Evolutionary conservation across 2,329 filamentous ascomycete genomes (phyloP).

Genomic region (Ophiocordyceps camponoti-rufipedis): DNA sequence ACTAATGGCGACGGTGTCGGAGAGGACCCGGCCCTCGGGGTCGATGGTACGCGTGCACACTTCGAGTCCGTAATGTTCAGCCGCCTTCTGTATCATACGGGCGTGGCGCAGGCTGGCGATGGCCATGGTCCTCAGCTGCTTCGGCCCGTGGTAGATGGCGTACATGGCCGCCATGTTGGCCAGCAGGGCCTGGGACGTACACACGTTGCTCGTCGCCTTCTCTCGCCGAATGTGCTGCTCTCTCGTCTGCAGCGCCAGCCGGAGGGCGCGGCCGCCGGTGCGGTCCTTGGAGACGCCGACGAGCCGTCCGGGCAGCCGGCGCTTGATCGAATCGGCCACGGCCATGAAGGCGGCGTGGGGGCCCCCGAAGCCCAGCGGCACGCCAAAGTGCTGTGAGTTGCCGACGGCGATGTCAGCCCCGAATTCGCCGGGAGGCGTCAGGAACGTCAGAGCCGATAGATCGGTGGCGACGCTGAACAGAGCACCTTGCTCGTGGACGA

Average conservation of each 20-base stretch:
- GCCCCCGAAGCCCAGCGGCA: constrained; percentile 80
- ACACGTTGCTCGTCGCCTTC: constrained; percentile 95
- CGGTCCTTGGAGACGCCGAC: constrained; percentile 87
- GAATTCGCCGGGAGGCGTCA: constrained; percentile 84
- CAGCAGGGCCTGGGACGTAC: constrained; percentile 81
- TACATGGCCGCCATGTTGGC: constrained; percentile 96
- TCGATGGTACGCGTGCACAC: constrained; percentile 39
- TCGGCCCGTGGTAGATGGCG: constrained; percentile 80
- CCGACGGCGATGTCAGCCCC: constrained; percentile 92
- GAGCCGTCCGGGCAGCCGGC: constrained; percentile 80
- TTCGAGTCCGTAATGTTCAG: constrained; percentile 43
- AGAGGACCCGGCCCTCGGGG: constrained; percentile 40
- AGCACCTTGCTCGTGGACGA: constrained; percentile 59
- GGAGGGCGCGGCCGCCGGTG: constrained; percentile 61
- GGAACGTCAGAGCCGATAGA: constrained; percentile 66
- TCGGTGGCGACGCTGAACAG: constrained; percentile 82
- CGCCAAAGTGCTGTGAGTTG: constrained; percentile 77
- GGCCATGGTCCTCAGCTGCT: constrained; percentile 68
- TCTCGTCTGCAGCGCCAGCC: constrained; percentile 75
- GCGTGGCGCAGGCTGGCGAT: constrained; percentile 57
- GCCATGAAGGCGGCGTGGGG: constrained; percentile 97
- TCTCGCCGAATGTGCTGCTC: constrained; percentile 94
- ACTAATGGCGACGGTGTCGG: constrained; percentile 65
- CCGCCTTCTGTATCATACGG: constrained; percentile 46
- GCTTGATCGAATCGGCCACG: constrained; percentile 77